Evolutionary conservation across 805 yeast species (phyloP), one percentile per base, ranked within the genome.

Genomic region (Hanseniaspora meyeri): DNA sequence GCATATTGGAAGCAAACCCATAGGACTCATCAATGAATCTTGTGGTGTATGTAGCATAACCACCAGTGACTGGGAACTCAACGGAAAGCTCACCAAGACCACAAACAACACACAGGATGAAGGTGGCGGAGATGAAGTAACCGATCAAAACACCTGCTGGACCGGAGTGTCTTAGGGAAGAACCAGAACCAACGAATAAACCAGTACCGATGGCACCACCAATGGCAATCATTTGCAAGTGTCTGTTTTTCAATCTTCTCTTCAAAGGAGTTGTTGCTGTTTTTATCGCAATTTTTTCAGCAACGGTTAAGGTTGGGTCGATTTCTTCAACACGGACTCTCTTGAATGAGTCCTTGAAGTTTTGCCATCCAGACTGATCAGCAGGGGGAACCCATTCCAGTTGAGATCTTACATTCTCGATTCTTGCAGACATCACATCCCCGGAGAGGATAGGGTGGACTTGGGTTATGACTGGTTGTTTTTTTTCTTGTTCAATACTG

Each of bases 151-250:
- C 64, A 55, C 80, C 77, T 1, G 83, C 87, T 16, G 88, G 87
- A 43, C 88, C 88, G 60, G 84, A 85, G 36, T 80, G 76, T 52
- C 74, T 62, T 58, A 83, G 70, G 3, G 85, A 79, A 10, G 71
- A 70, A 59, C 87, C 88, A 27, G 85, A 77, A 64, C 87, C 87
- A 52, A 85, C 83, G 61, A 85, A 80, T 57, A 85, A 71, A 65
- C 91, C 93, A 31, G 87, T 81, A 67, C 88, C 87, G 60, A 83
- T 80, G 59, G 82, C 76, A 62, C 87, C 86, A 59, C 85, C 88
- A 55, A 83, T 75, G 40, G 87, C 82, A 59, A 82, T 78, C 82
- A 82, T 78, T 66, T 80, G 84, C 70, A 71, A 73, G 68, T 68
- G 78, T 70, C 84, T 76, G 47, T 71, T 68, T 62, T 78, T 80